Base-by-base conservation (phyloP, 2,329 filamentous ascomycete species). In the Bipolaris cookei region DNA sequence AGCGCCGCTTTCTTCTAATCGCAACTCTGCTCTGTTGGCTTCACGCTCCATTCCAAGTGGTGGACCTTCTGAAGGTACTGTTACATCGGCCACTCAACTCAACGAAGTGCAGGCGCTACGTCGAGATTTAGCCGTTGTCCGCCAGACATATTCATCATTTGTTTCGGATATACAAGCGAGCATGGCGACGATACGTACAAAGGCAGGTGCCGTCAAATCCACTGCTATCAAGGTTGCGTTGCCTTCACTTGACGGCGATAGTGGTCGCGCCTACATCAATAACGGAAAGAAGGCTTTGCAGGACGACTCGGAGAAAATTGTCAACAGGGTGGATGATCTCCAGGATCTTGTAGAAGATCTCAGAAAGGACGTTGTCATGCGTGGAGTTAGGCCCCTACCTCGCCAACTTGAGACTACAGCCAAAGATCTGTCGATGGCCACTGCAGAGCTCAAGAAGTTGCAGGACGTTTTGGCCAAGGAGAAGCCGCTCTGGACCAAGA, bases 401-500 rank as follows among this genome's bases (percentile, higher is more conserved):
- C 87, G 93, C 58, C 93, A 97, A 79, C 86, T 99, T 43, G 95
- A 98, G 78, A 82, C 82, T 35, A 93, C 97, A 18, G 89, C 90
- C 64, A 96, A 95, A 78, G 94, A 98, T 68, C 92, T 99, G 61
- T 87, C 88, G 46, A 79, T 83, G 53, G 88, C 95, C 30, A 90
- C 88, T 46, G 89, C 92, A 71, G 93, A 97, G 71, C 86, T 99
- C 61, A 95, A 91, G 84, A 93, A 91, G 79, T 89, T 99, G 84
- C 91, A 97, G 73, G 93, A 97, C 14, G 96, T 90, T 80, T 86
- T 99, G 79, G 89, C 88, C 68, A 86, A 87, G 44, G 95, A 99
- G 83, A 97, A 97, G 77, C 95, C 95, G 0, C 83, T 97, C 56
- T 99, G 95, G 94, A 97, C 92, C 52, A 97, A 97, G 85, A 96